These are phyloP conservation scores for Spiraea crenata DNA, from an alignment of 331 rosid species.

Conservation along the genomic window DNA sequence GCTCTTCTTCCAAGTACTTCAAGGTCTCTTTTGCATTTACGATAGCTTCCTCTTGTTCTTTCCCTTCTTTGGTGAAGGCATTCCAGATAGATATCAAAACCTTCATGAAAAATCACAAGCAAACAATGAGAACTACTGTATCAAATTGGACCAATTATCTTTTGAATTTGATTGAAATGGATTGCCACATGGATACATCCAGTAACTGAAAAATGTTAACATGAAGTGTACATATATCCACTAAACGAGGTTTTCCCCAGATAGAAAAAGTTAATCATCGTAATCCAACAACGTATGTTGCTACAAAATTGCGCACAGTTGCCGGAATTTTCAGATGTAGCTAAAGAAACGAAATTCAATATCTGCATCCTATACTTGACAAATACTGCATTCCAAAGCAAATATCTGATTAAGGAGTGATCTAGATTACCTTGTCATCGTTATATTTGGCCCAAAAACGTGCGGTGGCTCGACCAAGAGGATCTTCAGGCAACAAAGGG, in stretches of 20 bases:
- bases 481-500: conserved; percentile 33
- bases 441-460: conserved; percentile 41
- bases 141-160: no score
- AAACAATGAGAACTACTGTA: no score
- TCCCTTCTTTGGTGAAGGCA: conserved; percentile 21
- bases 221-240: no score
- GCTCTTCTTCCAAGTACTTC: conserved; percentile 31
- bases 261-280: no score
- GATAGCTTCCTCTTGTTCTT: conserved; percentile 37
- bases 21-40: conserved; percentile 22
- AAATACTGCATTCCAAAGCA: neutral
- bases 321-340: no score
- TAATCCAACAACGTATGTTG: no score
- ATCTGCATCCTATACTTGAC: no score
- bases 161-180: neutral
- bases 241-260: neutral
- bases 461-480: conserved; percentile 28
- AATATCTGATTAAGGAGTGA: neutral
- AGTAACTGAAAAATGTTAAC: no score
- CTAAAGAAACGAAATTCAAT: no score
- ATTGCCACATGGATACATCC: no score
- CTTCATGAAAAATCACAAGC: conserved; percentile 10
- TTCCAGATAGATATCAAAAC: conserved; percentile 2
- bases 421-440: conserved; percentile 30
- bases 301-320: no score